Base-by-base conservation (phyloP, 768 basidiomycete genomes). In the Guyanaporus albipodus region DNA sequence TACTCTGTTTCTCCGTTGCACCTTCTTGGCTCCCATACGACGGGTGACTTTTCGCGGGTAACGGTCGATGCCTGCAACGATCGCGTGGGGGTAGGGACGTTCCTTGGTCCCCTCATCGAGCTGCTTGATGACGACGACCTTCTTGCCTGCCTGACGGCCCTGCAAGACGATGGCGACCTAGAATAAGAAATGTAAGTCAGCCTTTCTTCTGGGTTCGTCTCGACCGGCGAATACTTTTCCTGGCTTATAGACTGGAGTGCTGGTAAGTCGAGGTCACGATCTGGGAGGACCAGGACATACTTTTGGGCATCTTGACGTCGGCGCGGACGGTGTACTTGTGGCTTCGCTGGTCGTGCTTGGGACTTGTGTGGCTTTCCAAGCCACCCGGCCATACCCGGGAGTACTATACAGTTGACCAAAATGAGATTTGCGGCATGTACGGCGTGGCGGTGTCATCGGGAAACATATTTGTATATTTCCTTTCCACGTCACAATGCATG, bases 121-220 rank as follows among this genome's bases (percentile, higher is more conserved):
- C 72, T 97, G 95, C 75, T 94, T 96, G 73, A 99, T 92, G 57
- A 98, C 89, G 52, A 99, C 95, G 58, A 97, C 95, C 79, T 99
- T 99, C 78, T 91, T 92, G 67, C 96, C 96, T 57, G 96, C 96
- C 70, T 97, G 96, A 68, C 96, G 93, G 68, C 96, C 96, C 74
- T 93, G 90, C 68, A 98, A 90, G 71, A 97, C 83, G 74, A 98
- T 93, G 57, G 91, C 91, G 60, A 94, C 91, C 89, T 91, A 54
- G 4, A 15, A 11, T 2, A 12, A 39, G 27, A 8, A 28, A 28
- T 3, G 12, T 12, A 11, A 32, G 14, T 6, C 23, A 32, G 11
- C 35, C 32, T n/a, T n/a, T n/a, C 32, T 22, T 28, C 19, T 12
- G 37, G 46, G 44, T 32, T 36, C 28, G 35, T 24, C n/a, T 8